phyloP scores from a whole-genome alignment of 495 filamentous ascomycete genomes.

The Aspergillus panamensis region DNA sequence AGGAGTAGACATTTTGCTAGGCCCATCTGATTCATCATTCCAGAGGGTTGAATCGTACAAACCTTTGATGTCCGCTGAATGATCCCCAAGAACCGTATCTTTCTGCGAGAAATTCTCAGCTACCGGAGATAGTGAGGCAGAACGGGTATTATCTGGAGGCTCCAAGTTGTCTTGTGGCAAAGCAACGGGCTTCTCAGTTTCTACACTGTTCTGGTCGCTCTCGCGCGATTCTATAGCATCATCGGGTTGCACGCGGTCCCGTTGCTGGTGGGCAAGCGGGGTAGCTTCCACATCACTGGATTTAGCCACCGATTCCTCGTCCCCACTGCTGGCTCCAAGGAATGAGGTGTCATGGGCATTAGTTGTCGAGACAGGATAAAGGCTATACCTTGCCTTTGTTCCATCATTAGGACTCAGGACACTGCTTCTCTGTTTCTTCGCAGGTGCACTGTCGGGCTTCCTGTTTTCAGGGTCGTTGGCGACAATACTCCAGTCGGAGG shows the following conservation, averaged over 20 bases:
- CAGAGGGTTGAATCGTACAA: constrained; percentile 37
- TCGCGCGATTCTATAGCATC: constrained; percentile 8
- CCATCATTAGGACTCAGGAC: constrained; percentile 21
- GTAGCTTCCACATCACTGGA: constrained; percentile 20
- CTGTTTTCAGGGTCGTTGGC: constrained; percentile 18
- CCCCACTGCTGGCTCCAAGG: constrained; percentile 50
- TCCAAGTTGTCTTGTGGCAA: constrained; percentile 22
- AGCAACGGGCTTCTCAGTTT: constrained; percentile 8
- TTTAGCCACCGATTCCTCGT: constrained; percentile 35
- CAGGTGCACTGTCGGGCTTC: constrained; percentile 16
- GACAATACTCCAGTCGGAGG: constrained; percentile 20
- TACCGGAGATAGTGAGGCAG: constrained; percentile 30
- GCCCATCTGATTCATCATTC: constrained; percentile 30
- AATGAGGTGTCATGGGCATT: constrained; percentile 43
- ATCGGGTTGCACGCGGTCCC: constrained; percentile 5
- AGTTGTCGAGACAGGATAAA: constrained; percentile 29
- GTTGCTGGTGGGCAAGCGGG: constrained; percentile 19
- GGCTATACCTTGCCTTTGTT: constrained; percentile 25
- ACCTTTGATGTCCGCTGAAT: constrained; percentile 13
- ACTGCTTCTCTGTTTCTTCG: constrained; percentile 30
- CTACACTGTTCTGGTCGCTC: constrained; percentile 6
- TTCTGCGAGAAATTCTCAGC: constrained; percentile 32
- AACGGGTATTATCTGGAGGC: constrained; percentile 19
- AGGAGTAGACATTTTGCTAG: constrained; percentile 37
- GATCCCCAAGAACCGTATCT: constrained; percentile 15